Percentiles rank a stretch among this genome's conserved stretches.
Evolutionary conservation across 2,329 filamentous ascomycete species (phyloP).

Genomic region (Exophiala alcalophila): DNA sequence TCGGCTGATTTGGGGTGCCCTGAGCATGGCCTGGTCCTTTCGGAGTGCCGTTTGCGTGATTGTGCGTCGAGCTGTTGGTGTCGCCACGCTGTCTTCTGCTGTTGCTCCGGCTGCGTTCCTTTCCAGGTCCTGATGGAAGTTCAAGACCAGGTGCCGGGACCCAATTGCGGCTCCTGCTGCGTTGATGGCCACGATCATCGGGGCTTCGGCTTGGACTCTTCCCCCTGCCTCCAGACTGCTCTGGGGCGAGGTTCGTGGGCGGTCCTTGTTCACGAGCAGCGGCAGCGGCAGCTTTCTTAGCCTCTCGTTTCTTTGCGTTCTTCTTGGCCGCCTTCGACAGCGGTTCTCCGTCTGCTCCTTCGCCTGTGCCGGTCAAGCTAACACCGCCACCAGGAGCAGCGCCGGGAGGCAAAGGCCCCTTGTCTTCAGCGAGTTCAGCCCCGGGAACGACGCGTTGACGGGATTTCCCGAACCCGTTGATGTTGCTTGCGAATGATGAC

Average conservation of each 20-base stretch:
- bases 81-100: slow-evolving; percentile 33
- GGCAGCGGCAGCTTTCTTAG: slow-evolving; percentile 83
- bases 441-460: slow-evolving; percentile 80
- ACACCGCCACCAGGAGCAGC: slow-evolving; percentile 66
- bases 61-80: slow-evolving; percentile 16
- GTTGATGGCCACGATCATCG: slow-evolving; percentile 53
- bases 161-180: slow-evolving; percentile 49
- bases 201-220: slow-evolving; percentile 38
- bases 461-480: slow-evolving; percentile 76
- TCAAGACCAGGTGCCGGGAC: slow-evolving; percentile 26
- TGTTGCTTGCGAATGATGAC: slow-evolving; percentile 57
- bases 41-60: slow-evolving; percentile 23
- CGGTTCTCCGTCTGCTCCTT: slow-evolving; percentile 61
- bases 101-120: slow-evolving; percentile 31
- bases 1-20: slow-evolving; percentile 18
- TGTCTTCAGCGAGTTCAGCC: slow-evolving; percentile 67
- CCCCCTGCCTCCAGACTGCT: slow-evolving; percentile 25
- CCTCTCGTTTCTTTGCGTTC: slow-evolving; percentile 97
- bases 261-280: slow-evolving; percentile 56
- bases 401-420: slow-evolving; percentile 58
- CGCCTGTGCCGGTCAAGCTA: slow-evolving; percentile 62
- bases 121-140: slow-evolving; percentile 25
- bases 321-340: slow-evolving; percentile 82
- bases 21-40: slow-evolving; percentile 16
- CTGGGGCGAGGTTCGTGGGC: slow-evolving; percentile 20